Evolutionary conservation across 495 filamentous ascomycete genomes (phyloP), one percentile per base, ranked within the genome.

Genomic region (Aspergillus ostianus): DNA sequence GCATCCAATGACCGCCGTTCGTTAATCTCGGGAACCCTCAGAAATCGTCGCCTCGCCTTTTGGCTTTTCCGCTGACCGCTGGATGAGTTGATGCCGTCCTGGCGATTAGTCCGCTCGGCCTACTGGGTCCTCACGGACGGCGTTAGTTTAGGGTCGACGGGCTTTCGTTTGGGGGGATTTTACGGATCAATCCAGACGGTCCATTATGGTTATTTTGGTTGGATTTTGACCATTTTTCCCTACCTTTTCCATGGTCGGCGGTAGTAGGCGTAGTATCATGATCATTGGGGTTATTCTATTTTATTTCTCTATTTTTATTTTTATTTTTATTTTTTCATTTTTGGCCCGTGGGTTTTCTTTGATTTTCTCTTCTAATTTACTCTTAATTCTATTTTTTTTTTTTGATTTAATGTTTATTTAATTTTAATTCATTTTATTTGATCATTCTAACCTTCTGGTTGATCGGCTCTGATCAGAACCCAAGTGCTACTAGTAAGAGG

Each of bases 1-100:
- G 77, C 77, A 76, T 74, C 77, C 76, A 80, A 80, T 80, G 55
- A 70, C 53, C 44, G 62, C 20, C 17, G 26, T 47, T 44, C 64
- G 64, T 68, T 58, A 69, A 72, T 60, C 71, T 71, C 71, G 71
- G 71, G 53, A 71, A 54, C 56, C 51, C 48, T 61, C 58, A 71
- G 66, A 71, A 70, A 65, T 65, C 66, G 58, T 63, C 61, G 60
- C 64, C 58, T 67, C 61, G 59, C 61, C 63, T 61, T 67, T 57
- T 56, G 56, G 68, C 58, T 71, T 72, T 68, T 66, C 67, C 64
- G 72, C 61, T 69, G 71, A 77, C 74, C 71, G 71, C 69, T 59
- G 69, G 55, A 68, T 26, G 50, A n/a, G 23, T 53, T 54, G 49
- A 51, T 59, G 57, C 32, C 51, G 41, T 47, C 46, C 46, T 45